Conservation (phyloP, 2,329 filamentous ascomycete genomes). For the Lanzia echinophila region DNA sequence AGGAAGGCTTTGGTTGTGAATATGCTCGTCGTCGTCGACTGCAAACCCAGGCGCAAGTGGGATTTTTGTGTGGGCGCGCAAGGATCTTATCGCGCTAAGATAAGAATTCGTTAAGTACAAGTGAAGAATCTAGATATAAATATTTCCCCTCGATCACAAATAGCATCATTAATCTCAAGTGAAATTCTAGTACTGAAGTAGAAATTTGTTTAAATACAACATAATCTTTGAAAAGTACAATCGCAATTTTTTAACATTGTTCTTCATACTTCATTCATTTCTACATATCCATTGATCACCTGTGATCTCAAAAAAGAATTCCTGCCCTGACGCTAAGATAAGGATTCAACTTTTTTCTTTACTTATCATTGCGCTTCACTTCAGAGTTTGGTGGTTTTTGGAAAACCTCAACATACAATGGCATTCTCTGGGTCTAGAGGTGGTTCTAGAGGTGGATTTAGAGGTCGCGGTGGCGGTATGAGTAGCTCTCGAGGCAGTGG, state of each 20-base stretch:
- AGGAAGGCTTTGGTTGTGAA: not conserved
- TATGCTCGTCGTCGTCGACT: constrained; percentile 7
- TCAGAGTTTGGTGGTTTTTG: not conserved
- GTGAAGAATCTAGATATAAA: not conserved
- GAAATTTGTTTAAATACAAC: too few relatives aligned
- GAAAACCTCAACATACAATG: constrained; percentile 13
- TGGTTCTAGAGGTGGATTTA: constrained; percentile 13
- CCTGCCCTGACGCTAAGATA: constrained; percentile 14
- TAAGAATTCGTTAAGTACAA: constrained; percentile 31
- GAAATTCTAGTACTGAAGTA: too few relatives aligned
- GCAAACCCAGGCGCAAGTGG: constrained; percentile 12
- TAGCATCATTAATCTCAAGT: too few relatives aligned
- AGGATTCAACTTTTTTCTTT: constrained; percentile 7
- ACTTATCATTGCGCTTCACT: not conserved
- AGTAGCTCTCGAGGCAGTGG: constrained; percentile 21
- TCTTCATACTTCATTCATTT: not conserved
- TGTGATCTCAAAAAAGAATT: too few relatives aligned
- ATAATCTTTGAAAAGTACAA: not conserved
- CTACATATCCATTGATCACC: not conserved
- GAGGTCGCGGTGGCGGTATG: constrained; percentile 15
- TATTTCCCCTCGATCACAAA: constrained; percentile 7
- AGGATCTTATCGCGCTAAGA: constrained; percentile 39
- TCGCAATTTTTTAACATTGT: not conserved
- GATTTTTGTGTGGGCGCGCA: constrained; percentile 13
- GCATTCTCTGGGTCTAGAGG: constrained; percentile 19